A percentile compares a stretch with the other conserved stretches of the same genome.
Conservation (phyloP, 1,284 basidiomycete genomes). For the Termitomyces sp. region DNA sequence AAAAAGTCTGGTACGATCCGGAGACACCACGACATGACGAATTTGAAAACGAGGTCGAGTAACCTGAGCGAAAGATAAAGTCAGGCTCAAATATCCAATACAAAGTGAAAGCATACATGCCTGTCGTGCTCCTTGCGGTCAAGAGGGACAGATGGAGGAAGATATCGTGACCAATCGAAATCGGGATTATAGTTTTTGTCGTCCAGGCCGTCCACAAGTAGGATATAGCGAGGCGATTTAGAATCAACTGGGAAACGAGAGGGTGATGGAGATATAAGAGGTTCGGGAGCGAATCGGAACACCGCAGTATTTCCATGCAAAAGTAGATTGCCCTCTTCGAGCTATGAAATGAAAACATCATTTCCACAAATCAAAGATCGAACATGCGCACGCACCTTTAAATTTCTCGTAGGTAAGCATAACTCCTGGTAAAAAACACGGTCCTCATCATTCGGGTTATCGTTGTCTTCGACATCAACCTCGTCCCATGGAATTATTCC, state of each 20-base stretch:
- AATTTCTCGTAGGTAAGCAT: constrained; percentile 32
- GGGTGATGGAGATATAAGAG: constrained; percentile 11
- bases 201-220: constrained; percentile 35
- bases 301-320: constrained; percentile 36
- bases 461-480: constrained; percentile 19
- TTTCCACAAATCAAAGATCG: not conserved
- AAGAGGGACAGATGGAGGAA: constrained; percentile 44
- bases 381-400: constrained; percentile 25
- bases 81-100: not conserved
- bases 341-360: constrained; percentile 16
- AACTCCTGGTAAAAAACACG: constrained; percentile 30
- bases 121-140: constrained; percentile 51
- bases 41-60: constrained; percentile 54
- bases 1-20: constrained; percentile 48
- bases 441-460: constrained; percentile 21
- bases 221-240: constrained; percentile 28
- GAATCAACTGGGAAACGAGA: constrained; percentile 35
- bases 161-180: constrained; percentile 53
- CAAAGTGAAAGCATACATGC: constrained; percentile 16
- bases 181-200: constrained; percentile 34
- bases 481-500: constrained; percentile 17
- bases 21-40: constrained; percentile 57
- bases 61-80: constrained; percentile 26
- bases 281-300: constrained; percentile 30
- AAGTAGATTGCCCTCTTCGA: constrained; percentile 34